Base-by-base conservation (phyloP, 2,329 filamentous ascomycete genomes). In the Cordyceps sp. region DNA sequence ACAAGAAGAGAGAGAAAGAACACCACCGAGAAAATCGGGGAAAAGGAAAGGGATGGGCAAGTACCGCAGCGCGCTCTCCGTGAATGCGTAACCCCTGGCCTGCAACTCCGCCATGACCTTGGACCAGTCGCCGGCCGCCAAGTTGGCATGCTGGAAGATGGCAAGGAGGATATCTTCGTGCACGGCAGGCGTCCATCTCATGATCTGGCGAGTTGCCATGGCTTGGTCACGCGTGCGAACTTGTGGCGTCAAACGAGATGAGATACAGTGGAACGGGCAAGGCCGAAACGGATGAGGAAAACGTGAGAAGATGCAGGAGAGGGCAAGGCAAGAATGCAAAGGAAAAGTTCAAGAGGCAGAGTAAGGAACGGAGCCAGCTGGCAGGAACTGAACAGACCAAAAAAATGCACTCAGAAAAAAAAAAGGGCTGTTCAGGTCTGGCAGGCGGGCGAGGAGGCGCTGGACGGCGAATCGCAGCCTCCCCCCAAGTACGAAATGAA, bases 131-230 rank as follows among this genome's bases (percentile, higher is more conserved):
- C 42, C 42, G 0, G 38, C 25, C 3, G 38, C 45, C 3, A 57
- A 50, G 24, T 48, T 53, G 33, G 57, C 39, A 6, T 53, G 45
- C 18, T 53, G 48, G n/a, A 59, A 43, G 17, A 66, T 36, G 19
- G 52, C 53, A 6, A 57, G 34, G 23, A 68, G 49, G 26, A 67
- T 55, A 26, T 60, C 58, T 36, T 59, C 46, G 29, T 66, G 60
- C 14, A 56, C 50, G 8, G 48, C 45, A 5, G 51, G 42, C 19
- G 54, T 54, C 62, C 62, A 68, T 22, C 46, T 51, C 40, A 53
- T 55, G 13, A 42, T 36, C 34, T 48, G 42, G 23, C 49, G 46
- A n/a, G 39, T 38, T 27, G 43, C 36, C 51, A 54, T 55, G 17
- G 10, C 28, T 16, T 9, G 14, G 13, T 19, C 7, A 12, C 21